phyloP scores from a whole-genome alignment of 805 yeast species.

The Wickerhamiella azymoides region DNA sequence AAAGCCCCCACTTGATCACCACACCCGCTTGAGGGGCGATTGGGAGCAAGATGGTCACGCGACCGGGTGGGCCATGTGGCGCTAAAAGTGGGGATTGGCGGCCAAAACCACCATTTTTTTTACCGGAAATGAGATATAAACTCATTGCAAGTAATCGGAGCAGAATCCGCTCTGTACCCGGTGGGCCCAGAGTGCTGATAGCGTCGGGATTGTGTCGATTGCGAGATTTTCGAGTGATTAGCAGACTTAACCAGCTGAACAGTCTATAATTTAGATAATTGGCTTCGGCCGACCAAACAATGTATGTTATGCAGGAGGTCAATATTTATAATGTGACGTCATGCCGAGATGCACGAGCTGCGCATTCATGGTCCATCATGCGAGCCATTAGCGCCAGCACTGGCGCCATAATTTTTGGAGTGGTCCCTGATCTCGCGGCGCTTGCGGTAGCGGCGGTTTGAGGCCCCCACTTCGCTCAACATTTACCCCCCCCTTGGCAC shows the following conservation, averaged over 20 bases:
- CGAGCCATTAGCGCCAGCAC: neutral
- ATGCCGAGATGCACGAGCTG: neutral
- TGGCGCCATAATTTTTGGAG: neutral
- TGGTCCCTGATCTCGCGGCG: no score
- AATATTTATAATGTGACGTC: neutral
- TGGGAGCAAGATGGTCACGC: neutral
- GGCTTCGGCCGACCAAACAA: no score
- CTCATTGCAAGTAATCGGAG: no score
- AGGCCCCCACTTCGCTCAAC: neutral
- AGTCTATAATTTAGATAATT: no score
- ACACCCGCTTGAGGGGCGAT: neutral
- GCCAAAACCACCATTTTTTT: no score
- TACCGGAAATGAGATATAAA: no score
- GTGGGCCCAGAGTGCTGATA: no score
- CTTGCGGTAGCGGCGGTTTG: neutral
- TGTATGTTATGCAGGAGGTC: neutral
- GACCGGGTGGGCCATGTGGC: neutral
- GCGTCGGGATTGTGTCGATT: no score
- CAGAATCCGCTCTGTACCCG: no score
- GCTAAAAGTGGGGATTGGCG: neutral
- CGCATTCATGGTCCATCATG: neutral
- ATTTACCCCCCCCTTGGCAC: neutral
- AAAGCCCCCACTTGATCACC: neutral
- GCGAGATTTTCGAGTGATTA: no score
- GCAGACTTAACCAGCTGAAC: no score